Base-by-base conservation (phyloP, 176 grass and related monocot species). In the Phoenix roebelenii region DNA sequence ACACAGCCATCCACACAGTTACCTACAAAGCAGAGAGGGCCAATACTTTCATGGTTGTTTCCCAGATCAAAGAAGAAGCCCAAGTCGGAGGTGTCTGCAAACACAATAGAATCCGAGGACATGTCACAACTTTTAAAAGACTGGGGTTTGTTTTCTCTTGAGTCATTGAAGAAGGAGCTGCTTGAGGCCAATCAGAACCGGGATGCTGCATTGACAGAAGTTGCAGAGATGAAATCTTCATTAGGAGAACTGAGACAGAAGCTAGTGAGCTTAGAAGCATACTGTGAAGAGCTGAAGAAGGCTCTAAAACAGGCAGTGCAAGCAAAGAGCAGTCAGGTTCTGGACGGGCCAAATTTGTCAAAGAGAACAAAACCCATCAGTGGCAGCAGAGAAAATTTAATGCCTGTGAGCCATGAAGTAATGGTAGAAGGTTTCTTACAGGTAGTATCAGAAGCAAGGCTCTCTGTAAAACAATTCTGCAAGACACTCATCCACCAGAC, bases 351-450 rank as follows among this genome's bases (percentile, higher is more conserved):
- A 17, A 72, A 68, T 55, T 19, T 73, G 61, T 83, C 93, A 17
- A 92, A 78, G 64, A 76, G 87, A 68, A 57, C 68, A 3, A 85
- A 86, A 26, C 79, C 84, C 63, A 69, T 71, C 57, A 68, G 51
- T 29, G 53, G 57, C 1, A 66, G 57, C 28, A 80, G 68, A 60
- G 84, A 98, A 18, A 73, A 74, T 69, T 56, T 68, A 26, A 80
- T 98, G 63, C 94, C 94, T 0, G 94, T 93, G 30, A 89, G 84
- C 56, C 70, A 85, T 22, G 94, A 92, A 65, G 94, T 89, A 52
- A 93, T 98, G 84, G 82, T 90, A 24, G 94, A 98, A 65, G 94
- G 94, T 16, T 93, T 98, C 72, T 76, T 93, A 58, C 94, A 98
- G 77, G 64, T 98, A 63, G 88, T 92, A 30, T 98, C 94, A 5